Percentiles rank a stretch among this genome's conserved stretches.
These are phyloP conservation scores for Fusarium marasasianum DNA, from an alignment of 2,329 filamentous ascomycete genomes.

Conservation along the genomic window DNA sequence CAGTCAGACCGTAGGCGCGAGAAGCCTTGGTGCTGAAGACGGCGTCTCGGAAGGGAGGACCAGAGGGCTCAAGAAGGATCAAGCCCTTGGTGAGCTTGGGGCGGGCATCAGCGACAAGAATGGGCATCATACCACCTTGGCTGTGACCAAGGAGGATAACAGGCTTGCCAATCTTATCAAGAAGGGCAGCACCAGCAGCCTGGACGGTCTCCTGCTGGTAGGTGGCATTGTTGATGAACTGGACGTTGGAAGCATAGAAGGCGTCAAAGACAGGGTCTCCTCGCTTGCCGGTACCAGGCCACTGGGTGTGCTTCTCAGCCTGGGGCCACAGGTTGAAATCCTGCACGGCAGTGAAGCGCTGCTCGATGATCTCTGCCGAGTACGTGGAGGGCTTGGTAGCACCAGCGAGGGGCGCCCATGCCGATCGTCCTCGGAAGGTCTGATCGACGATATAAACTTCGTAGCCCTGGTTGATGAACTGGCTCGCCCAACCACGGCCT, in stretches of 20 bases:
- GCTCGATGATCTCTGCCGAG: slow-evolving; percentile 31
- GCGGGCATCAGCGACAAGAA: slow-evolving; percentile 39
- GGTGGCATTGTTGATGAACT: slow-evolving; percentile 34
- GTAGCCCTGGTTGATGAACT: slow-evolving; percentile 34
- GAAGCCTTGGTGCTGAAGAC: slow-evolving; percentile 46
- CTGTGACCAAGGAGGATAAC: slow-evolving; percentile 56
- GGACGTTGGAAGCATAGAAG: slow-evolving; percentile 39
- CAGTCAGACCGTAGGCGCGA: slow-evolving; percentile 57
- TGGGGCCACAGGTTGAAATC: slow-evolving; percentile 34
- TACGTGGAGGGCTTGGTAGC: slow-evolving; percentile 27
- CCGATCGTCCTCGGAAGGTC: slow-evolving; percentile 34
- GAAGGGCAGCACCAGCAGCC: slow-evolving; percentile 49
- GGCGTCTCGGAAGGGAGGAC: slow-evolving; percentile 57
- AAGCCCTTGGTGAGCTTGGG: slow-evolving; percentile 53
- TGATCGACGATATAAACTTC: slow-evolving; percentile 38
- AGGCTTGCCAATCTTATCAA: slow-evolving; percentile 55
- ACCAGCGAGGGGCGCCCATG: slow-evolving; percentile 28
- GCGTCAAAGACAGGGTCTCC: slow-evolving; percentile 33
- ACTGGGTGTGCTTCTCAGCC: slow-evolving; percentile 31
- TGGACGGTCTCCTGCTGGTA: slow-evolving; percentile 34
- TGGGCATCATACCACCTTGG: slow-evolving; percentile 54
- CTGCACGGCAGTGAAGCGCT: slow-evolving; percentile 29
- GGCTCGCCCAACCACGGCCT: slow-evolving; percentile 35
- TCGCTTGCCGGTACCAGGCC: slow-evolving; percentile 33
- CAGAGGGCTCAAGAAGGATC: slow-evolving; percentile 57